Evolutionary conservation across 1,284 basidiomycete species (phyloP).

Genomic region (Dichomitus squalens): DNA sequence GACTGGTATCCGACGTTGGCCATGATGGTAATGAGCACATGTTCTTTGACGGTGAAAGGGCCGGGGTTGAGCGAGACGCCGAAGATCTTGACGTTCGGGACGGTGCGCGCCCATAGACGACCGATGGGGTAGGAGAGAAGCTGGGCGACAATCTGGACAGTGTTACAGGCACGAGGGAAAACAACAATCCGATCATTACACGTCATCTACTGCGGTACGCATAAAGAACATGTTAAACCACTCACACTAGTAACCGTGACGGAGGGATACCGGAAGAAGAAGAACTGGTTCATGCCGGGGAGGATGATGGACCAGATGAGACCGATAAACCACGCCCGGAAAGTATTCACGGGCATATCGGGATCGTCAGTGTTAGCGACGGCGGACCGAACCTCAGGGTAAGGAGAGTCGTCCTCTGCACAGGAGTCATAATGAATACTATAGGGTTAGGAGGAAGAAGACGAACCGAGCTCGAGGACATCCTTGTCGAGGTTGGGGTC

Average conservation of each 20-base stretch:
- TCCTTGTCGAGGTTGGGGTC: slow-evolving; percentile 67
- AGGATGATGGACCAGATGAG: slow-evolving; percentile 59
- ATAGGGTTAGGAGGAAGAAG: background rate
- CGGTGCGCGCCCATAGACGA: slow-evolving; percentile 50
- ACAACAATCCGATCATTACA: background rate
- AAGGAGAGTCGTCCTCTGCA: slow-evolving; percentile 60
- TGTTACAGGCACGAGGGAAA: background rate
- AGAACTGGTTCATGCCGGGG: slow-evolving; percentile 67
- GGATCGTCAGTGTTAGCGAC: slow-evolving; percentile 76
- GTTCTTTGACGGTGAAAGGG: slow-evolving; percentile 54
- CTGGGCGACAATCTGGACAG: slow-evolving; percentile 53
- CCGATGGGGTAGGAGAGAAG: slow-evolving; percentile 67
- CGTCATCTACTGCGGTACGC: background rate
- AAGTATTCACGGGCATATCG: slow-evolving; percentile 57
- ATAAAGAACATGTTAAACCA: background rate
- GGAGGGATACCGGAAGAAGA: slow-evolving; percentile 69
- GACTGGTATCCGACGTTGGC: slow-evolving; percentile 47
- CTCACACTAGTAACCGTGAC: slow-evolving; percentile 40
- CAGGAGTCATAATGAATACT: background rate
- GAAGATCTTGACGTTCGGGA: slow-evolving; percentile 58
- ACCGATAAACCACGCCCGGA: slow-evolving; percentile 71
- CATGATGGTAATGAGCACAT: slow-evolving; percentile 68
- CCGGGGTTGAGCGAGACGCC: slow-evolving; percentile 68
- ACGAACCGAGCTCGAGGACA: slow-evolving; percentile 31
- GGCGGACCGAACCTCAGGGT: slow-evolving; percentile 80